phyloP scores from a whole-genome alignment of 768 basidiomycete species.

The Tylopilus cervinicoccineus region DNA sequence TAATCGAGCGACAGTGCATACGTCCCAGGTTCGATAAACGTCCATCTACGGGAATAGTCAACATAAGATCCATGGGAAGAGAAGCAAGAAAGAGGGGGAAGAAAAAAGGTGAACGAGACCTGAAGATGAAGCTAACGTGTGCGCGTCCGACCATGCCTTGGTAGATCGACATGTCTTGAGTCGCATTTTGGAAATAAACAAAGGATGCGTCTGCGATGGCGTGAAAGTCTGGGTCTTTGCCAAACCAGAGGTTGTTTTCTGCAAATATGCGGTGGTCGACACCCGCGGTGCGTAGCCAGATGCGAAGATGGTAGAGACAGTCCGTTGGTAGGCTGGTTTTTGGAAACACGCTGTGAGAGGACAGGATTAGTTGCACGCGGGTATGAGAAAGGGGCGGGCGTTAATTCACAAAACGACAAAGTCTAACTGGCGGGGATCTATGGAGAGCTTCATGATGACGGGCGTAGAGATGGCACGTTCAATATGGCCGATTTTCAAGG shows the following conservation, averaged over 20 bases:
- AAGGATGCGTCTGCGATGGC: conserved; percentile 55
- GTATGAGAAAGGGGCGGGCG: background rate
- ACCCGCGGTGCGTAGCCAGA: conserved; percentile 58
- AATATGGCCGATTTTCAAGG: conserved; percentile 50
- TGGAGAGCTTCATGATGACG: conserved; percentile 38
- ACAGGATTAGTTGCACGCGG: background rate
- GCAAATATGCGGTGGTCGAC: conserved; percentile 62
- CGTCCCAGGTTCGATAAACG: conserved; percentile 36
- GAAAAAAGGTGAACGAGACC: conserved; percentile 28
- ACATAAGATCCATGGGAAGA: background rate
- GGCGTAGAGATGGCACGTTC: conserved; percentile 53
- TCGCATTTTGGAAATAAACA: conserved; percentile 42
- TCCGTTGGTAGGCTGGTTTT: conserved; percentile 51
- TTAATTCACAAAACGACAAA: conserved; percentile 60
- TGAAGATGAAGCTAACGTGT: conserved; percentile 51
- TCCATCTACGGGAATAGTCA: conserved; percentile 44
- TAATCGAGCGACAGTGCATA: conserved; percentile 62
- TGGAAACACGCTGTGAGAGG: conserved; percentile 49
- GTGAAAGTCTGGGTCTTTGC: conserved; percentile 61
- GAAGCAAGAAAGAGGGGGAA: background rate
- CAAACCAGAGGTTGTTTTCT: conserved; percentile 63
- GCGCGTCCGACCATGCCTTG: conserved; percentile 54
- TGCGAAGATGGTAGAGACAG: conserved; percentile 53
- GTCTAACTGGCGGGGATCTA: conserved; percentile 53
- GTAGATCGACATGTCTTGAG: conserved; percentile 48